Percentiles rank a stretch among this genome's conserved stretches.
These are phyloP conservation scores for Serendipita vermifera DNA, from an alignment of 768 basidiomycete genomes.

Conservation along the genomic window DNA sequence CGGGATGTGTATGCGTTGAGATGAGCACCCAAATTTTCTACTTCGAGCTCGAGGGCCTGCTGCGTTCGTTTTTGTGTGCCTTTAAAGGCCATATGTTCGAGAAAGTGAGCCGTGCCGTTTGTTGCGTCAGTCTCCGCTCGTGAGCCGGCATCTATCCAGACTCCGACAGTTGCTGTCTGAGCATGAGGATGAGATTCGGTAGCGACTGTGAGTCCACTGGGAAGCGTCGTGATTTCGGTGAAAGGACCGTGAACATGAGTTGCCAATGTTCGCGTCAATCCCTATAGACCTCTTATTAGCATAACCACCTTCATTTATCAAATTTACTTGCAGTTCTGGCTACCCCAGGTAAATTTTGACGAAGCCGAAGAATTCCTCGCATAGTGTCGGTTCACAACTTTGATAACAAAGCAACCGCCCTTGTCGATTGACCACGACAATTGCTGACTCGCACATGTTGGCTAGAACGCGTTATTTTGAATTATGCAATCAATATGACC, in stretches of 20 bases:
- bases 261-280: not conserved
- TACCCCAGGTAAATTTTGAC: not conserved
- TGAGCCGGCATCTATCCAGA: conserved; percentile 98
- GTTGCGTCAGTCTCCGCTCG: conserved; percentile 92
- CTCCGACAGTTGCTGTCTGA: conserved; percentile 95
- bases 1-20: conserved; percentile 97
- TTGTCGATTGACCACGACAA: too few species aligned
- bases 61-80: conserved; percentile 83
- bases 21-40: conserved; percentile 95
- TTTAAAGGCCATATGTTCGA: conserved; percentile 98
- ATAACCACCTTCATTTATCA: too few species aligned
- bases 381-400: not conserved
- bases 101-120: conserved; percentile 95
- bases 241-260: conserved; percentile 45
- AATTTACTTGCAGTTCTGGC: not conserved
- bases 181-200: conserved; percentile 82
- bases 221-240: conserved; percentile 82
- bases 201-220: conserved; percentile 91
- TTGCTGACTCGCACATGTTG: too few species aligned
- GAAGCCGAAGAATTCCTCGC: not conserved
- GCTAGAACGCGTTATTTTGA: too few species aligned
- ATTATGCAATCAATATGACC: too few species aligned
- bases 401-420: not conserved
- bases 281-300: not conserved
- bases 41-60: conserved; percentile 85